phyloP scores from a whole-genome alignment of 75 land plant genomes.

The Selaginella tamariscina region DNA sequence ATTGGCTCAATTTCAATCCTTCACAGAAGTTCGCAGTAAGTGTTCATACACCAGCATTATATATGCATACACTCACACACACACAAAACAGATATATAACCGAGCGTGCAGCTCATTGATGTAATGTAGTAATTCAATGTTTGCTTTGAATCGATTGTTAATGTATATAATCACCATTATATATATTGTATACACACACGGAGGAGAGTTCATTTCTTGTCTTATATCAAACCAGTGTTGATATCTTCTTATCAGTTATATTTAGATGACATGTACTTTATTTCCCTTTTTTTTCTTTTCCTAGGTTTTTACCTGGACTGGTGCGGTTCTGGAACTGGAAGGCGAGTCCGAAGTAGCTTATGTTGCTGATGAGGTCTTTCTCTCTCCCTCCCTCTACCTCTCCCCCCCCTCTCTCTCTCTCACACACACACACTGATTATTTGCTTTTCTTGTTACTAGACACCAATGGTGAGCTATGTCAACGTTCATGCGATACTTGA shows the following conservation, averaged over 20 bases:
- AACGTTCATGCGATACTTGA: background rate
- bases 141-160: too few species aligned
- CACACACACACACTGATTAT: background rate
- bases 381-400: background rate
- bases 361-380: background rate
- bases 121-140: too few species aligned
- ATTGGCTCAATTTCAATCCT: conserved; percentile 3
- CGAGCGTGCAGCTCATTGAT: too few species aligned
- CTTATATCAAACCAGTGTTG: too few species aligned
- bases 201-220: too few species aligned
- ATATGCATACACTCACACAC: too few species aligned
- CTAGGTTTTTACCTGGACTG: conserved; percentile 9
- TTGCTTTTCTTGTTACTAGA: background rate
- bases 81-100: too few species aligned
- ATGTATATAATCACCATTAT: too few species aligned
- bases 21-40: conserved; percentile 9
- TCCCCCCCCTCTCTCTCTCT: background rate
- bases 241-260: too few species aligned
- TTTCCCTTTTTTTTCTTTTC: background rate
- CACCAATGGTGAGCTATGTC: background rate
- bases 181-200: too few species aligned
- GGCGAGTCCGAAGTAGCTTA: conserved; percentile 1
- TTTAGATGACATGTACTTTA: too few species aligned
- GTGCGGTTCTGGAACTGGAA: conserved; percentile 1
- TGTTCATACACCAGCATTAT: too few species aligned